phyloP scores from a whole-genome alignment of 192 early-diverging fungal species.

The Entophlyctis luteolus region DNA sequence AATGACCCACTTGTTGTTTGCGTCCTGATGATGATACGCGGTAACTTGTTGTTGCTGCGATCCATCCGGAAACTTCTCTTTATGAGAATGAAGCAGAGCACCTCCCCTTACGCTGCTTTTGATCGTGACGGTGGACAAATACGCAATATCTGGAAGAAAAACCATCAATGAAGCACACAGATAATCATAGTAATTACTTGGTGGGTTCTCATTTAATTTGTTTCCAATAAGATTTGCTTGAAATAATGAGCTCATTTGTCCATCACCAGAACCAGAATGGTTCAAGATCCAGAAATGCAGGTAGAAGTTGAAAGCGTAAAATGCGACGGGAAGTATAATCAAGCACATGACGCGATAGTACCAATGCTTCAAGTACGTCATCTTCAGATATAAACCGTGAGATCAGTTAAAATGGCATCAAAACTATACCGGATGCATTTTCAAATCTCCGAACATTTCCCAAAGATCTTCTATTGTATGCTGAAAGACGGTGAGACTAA shows the following conservation, averaged over 20 bases:
- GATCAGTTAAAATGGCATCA: not conserved
- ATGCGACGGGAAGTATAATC: constrained; percentile 72
- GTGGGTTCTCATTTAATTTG: constrained; percentile 71
- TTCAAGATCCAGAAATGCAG: constrained; percentile 86
- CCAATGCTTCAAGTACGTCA: constrained; percentile 76
- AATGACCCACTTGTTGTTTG: constrained; percentile 89
- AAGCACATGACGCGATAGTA: constrained; percentile 72
- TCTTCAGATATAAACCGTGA: constrained; percentile 29
- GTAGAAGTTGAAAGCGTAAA: constrained; percentile 81
- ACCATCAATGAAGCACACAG: not conserved
- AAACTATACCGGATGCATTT: constrained; percentile 39
- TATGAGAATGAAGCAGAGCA: constrained; percentile 92
- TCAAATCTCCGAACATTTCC: constrained; percentile 73
- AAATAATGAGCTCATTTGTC: constrained; percentile 94
- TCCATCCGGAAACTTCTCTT: constrained; percentile 74
- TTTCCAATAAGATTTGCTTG: constrained; percentile 86
- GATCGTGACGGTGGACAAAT: constrained; percentile 82
- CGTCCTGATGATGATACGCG: constrained; percentile 87
- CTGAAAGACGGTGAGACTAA: constrained; percentile 12
- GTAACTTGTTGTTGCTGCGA: constrained; percentile 97
- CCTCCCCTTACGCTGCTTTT: constrained; percentile 79
- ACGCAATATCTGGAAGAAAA: constrained; percentile 73
- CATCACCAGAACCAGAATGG: constrained; percentile 79
- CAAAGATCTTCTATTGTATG: constrained; percentile 93
- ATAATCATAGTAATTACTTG: constrained; percentile 38